Percentiles rank a stretch among this genome's conserved stretches.
phyloP scores from a whole-genome alignment of 2,329 filamentous ascomycete genomes.

The Neophaeococcomyces aloes region DNA sequence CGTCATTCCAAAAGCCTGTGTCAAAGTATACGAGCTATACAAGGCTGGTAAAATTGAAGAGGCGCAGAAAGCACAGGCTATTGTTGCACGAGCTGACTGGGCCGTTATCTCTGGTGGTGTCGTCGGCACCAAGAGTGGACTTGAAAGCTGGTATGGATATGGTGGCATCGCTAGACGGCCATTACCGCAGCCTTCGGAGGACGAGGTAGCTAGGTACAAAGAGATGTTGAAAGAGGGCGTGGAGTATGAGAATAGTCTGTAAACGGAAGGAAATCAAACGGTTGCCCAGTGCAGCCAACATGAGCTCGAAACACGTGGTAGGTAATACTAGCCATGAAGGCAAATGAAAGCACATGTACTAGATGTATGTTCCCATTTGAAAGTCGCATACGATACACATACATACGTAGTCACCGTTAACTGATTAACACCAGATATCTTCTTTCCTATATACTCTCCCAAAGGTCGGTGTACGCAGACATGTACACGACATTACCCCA shows the following conservation, averaged over 20 bases:
- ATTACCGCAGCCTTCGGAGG: conserved; percentile 38
- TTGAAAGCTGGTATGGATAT: conserved; percentile 55
- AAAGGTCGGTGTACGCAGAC: too few species aligned
- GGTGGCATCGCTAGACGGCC: conserved; percentile 52
- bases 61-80: conserved; percentile 53
- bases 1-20: conserved; percentile 56
- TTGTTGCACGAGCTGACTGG: conserved; percentile 60
- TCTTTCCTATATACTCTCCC: too few species aligned
- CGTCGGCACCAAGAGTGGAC: conserved; percentile 56
- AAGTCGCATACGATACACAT: too few species aligned
- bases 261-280: neutral
- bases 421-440: too few species aligned
- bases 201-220: conserved; percentile 26
- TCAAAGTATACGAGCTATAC: conserved; percentile 51
- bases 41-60: conserved; percentile 48
- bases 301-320: too few species aligned
- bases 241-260: conserved; percentile 27
- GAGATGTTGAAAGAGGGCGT: conserved; percentile 30
- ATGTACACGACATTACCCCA: too few species aligned
- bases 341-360: too few species aligned
- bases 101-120: conserved; percentile 58
- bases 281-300: too few species aligned
- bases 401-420: too few species aligned
- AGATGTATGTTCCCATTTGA: too few species aligned
- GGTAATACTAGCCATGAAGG: too few species aligned